Percentiles rank a stretch among this genome's conserved stretches.
These are phyloP conservation scores for Raddia distichophylla DNA, from an alignment of 176 grass and related monocot species.

Conservation along the genomic window DNA sequence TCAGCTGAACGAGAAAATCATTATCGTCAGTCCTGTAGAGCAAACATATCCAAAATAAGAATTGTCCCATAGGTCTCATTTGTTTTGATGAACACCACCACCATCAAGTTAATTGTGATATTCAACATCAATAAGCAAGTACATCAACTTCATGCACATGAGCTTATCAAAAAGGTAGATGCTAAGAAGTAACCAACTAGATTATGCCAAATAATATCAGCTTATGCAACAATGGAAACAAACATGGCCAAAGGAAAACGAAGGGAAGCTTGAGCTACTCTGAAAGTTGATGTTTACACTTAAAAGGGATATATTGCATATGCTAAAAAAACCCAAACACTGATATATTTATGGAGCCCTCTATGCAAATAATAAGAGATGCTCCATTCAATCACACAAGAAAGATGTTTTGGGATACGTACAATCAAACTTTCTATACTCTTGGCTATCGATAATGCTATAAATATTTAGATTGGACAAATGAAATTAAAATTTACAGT, in stretches of 20 bases:
- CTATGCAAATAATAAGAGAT: neutral
- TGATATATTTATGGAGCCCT: neutral
- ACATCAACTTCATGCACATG: neutral
- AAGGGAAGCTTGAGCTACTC: neutral
- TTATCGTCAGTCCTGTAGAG: conserved; percentile 76
- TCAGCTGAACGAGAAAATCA: conserved; percentile 86
- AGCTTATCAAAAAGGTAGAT: neutral
- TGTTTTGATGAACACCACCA: neutral
- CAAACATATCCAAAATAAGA: conserved; percentile 33
- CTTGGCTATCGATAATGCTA: too few relatives aligned
- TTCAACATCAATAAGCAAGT: neutral
- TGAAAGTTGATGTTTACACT: neutral
- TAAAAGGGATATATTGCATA: neutral
- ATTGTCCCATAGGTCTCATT: neutral
- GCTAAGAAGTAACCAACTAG: neutral
- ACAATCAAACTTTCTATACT: too few relatives aligned
- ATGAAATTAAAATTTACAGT: too few relatives aligned
- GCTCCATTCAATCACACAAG: too few relatives aligned
- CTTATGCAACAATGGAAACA: neutral
- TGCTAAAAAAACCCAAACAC: neutral
- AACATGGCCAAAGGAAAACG: neutral
- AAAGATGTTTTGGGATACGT: too few relatives aligned
- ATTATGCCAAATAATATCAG: neutral
- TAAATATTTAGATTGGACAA: too few relatives aligned
- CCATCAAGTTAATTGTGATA: neutral